Evolutionary conservation across 768 basidiomycete genomes (phyloP), one percentile per base, ranked within the genome.

Genomic region (Russula sp.): DNA sequence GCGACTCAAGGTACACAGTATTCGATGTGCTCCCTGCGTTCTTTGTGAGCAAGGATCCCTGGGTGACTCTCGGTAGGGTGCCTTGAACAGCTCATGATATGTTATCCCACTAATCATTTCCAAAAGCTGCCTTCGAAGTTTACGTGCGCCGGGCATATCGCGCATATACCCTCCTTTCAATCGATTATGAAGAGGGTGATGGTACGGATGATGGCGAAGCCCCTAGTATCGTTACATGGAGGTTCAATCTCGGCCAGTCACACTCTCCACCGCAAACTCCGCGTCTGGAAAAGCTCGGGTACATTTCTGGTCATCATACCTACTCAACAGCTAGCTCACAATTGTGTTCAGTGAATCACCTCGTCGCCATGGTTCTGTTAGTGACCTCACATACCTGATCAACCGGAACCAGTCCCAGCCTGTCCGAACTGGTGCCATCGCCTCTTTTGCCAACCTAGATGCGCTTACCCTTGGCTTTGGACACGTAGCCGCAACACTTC

Each of bases 11-110:
- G 48, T 98, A 95, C 76, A 94, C 93, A 14, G 95, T 98, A 16
- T 99, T 88, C 75, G 97, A 99, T 72, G 97, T 99, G 7, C 83
- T 99, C 52, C 94, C 95, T 4, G 82, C 91, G 6, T 99, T 99
- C 81, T 98, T 98, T 84, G 85, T 83, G 63, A 90, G 95, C 71
- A 72, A 79, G 18, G 94, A 98, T 68, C 80, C 87, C 42, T 87
- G 88, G 81, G 85, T 98, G 66, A 82, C 85, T 11, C 82, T 98
- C 47, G 89, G 91, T 90, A 63, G 58, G 85, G 74, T 45, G 34
- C 14, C 6, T 20, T 13, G n/a, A 18, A 27, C 32, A 37, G 10
- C 22, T 7, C 3, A 13, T 16, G 8, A 9, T 31, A 31, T 18
- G 18, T 22, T 53, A 40, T 50, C 50, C 16, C 31, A 44, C 54